Evolutionary conservation across 1,284 basidiomycete species (phyloP).

Genomic region (Pseudozyma sp.): DNA sequence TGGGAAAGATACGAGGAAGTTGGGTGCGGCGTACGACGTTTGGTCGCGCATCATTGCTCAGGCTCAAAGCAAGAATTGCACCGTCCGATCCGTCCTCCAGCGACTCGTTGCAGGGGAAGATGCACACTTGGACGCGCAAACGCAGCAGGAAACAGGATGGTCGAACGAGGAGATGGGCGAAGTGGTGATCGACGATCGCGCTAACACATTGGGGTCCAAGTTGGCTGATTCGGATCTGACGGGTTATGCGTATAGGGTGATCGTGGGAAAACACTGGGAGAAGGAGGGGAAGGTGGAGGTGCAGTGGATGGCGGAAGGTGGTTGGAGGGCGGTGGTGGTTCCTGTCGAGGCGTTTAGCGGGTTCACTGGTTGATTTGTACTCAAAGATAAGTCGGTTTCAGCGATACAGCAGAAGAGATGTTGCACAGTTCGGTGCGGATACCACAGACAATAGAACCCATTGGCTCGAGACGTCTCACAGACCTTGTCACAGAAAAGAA

Average conservation of each 20-base stretch:
- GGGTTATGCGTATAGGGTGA: conserved; percentile 60
- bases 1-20: conserved; percentile 6
- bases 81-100: conserved; percentile 5
- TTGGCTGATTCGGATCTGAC: conserved; percentile 68
- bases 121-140: not conserved
- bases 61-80: not conserved
- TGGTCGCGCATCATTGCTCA: not conserved
- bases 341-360: conserved; percentile 3
- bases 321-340: conserved; percentile 1
- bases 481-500: not conserved
- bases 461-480: too few relatives aligned
- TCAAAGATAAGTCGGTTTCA: too few relatives aligned
- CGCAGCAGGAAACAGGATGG: conserved; percentile 2
- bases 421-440: too few relatives aligned
- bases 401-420: too few relatives aligned
- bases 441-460: too few relatives aligned
- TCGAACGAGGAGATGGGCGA: conserved; percentile 16
- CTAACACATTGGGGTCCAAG: conserved; percentile 55
- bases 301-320: not conserved
- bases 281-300: conserved; percentile 9
- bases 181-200: conserved; percentile 66
- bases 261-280: conserved; percentile 63
- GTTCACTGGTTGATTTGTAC: not conserved
- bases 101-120: not conserved
- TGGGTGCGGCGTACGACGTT: conserved; percentile 6